Percentiles rank a stretch among this genome's conserved stretches.
These are phyloP conservation scores for Crucihimalaya himalaica DNA, from an alignment of 345 rosid genomes.

Conservation along the genomic window DNA sequence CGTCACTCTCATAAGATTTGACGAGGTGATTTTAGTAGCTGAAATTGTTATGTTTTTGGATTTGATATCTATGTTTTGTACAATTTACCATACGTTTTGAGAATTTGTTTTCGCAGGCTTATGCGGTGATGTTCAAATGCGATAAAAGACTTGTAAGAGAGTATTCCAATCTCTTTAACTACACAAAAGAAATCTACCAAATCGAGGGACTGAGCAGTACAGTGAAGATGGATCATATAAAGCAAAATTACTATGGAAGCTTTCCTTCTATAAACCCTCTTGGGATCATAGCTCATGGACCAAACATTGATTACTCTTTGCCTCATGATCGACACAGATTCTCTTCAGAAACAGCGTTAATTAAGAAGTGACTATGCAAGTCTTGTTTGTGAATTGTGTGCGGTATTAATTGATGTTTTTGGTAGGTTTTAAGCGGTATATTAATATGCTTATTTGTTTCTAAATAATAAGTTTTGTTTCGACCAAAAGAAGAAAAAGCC, in stretches of 20 bases:
- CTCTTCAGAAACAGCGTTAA: neutral
- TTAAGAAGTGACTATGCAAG: neutral
- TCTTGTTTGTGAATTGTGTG: neutral
- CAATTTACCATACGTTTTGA: neutral
- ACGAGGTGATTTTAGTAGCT: slow-evolving; percentile 55
- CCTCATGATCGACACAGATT: slow-evolving; percentile 61
- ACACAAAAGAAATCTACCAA: slow-evolving; percentile 64
- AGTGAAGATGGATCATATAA: slow-evolving; percentile 67
- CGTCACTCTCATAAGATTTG: slow-evolving; percentile 87
- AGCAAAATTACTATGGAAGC: slow-evolving; percentile 68
- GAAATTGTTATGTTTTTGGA: neutral
- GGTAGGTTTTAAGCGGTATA: neutral
- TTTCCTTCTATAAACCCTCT: slow-evolving; percentile 64
- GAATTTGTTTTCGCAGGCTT: slow-evolving; percentile 44
- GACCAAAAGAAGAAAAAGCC: neutral
- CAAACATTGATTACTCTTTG: slow-evolving; percentile 53
- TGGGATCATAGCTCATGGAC: slow-evolving; percentile 65
- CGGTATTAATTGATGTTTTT: neutral
- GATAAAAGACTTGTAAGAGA: slow-evolving; percentile 65
- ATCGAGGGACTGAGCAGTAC: slow-evolving; percentile 53
- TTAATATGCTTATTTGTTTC: neutral
- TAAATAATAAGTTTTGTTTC: neutral
- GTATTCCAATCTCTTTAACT: slow-evolving; percentile 61
- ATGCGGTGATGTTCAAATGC: slow-evolving; percentile 75
- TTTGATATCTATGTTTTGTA: neutral